These are phyloP conservation scores for Cubamyces sp. DNA, from an alignment of 768 basidiomycete species.

Conservation along the genomic window DNA sequence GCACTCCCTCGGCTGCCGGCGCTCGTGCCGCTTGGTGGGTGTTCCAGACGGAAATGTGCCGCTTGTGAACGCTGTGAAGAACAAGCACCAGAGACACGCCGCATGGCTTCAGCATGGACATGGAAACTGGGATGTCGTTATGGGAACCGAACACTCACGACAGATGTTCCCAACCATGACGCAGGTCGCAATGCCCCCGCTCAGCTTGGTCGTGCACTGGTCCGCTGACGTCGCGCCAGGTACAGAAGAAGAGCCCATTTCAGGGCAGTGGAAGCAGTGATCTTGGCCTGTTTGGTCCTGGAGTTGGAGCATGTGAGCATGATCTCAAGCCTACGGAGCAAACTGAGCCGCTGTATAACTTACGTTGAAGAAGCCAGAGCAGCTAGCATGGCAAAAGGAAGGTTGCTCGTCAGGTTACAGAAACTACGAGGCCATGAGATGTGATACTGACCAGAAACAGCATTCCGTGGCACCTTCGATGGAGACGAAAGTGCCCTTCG, in stretches of 20 bases:
- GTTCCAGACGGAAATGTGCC: slow-evolving; percentile 19
- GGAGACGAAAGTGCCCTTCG: slow-evolving; percentile 24
- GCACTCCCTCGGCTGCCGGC: slow-evolving; percentile 11
- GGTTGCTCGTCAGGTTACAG: background rate
- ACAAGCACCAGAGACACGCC: background rate
- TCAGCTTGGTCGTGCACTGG: slow-evolving; percentile 21
- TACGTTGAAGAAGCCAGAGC: slow-evolving; percentile 28
- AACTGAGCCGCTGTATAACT: background rate
- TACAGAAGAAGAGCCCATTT: slow-evolving; percentile 25
- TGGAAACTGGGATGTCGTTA: background rate
- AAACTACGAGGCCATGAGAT: too few relatives aligned
- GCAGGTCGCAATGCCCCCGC: slow-evolving; percentile 22
- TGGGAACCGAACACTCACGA: slow-evolving; percentile 20
- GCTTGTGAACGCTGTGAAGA: slow-evolving; percentile 16
- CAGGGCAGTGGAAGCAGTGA: slow-evolving; percentile 28
- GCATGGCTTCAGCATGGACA: background rate
- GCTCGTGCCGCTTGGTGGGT: background rate
- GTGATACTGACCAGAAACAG: slow-evolving; percentile 23
- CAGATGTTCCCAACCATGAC: slow-evolving; percentile 16
- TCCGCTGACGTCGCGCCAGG: slow-evolving; percentile 8
- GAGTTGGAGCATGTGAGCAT: background rate
- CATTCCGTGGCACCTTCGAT: slow-evolving; percentile 26
- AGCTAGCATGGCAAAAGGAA: slow-evolving; percentile 2
- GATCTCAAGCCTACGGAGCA: background rate
- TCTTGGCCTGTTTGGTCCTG: slow-evolving; percentile 25